phyloP scores from a whole-genome alignment of 257 asterid genomes.

The Ilex asprella region DNA sequence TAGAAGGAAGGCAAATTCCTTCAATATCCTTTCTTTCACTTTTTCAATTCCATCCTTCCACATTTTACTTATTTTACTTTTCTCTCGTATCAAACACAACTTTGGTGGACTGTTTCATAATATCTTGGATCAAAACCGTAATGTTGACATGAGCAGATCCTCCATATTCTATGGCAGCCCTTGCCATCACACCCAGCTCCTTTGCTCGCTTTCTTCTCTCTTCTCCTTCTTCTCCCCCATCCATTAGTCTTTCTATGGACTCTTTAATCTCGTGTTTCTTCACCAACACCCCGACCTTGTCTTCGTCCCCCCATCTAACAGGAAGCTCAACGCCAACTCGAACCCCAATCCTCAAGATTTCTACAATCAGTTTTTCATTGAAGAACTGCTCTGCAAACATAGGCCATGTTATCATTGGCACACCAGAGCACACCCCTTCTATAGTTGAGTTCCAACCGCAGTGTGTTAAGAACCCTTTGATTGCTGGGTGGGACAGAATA shows the following conservation, averaged over 20 bases:
- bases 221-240: slow-evolving; percentile 27
- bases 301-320: slow-evolving; percentile 46
- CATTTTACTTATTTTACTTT: no score
- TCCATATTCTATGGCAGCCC: slow-evolving; percentile 22
- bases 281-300: slow-evolving; percentile 30
- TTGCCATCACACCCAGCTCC: slow-evolving; percentile 28
- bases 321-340: slow-evolving; percentile 26
- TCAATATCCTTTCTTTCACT: no score
- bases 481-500: slow-evolving; percentile 32
- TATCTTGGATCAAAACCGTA: slow-evolving; percentile 34
- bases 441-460: slow-evolving; percentile 51
- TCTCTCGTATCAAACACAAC: no score
- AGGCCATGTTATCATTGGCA: slow-evolving; percentile 47
- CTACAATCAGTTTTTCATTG: slow-evolving; percentile 29
- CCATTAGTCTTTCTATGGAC: slow-evolving; percentile 27
- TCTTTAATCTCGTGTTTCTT: slow-evolving; percentile 22
- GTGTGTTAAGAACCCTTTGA: slow-evolving; percentile 36
- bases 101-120: slow-evolving; percentile 3
- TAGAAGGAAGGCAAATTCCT: no score
- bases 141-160: slow-evolving; percentile 23
- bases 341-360: slow-evolving; percentile 25
- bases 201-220: slow-evolving; percentile 23
- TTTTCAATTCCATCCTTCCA: no score
- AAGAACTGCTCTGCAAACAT: slow-evolving; percentile 40
- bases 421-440: slow-evolving; percentile 28